Conservation (phyloP, 495 filamentous ascomycete species). For the Hamigera avellanea region DNA sequence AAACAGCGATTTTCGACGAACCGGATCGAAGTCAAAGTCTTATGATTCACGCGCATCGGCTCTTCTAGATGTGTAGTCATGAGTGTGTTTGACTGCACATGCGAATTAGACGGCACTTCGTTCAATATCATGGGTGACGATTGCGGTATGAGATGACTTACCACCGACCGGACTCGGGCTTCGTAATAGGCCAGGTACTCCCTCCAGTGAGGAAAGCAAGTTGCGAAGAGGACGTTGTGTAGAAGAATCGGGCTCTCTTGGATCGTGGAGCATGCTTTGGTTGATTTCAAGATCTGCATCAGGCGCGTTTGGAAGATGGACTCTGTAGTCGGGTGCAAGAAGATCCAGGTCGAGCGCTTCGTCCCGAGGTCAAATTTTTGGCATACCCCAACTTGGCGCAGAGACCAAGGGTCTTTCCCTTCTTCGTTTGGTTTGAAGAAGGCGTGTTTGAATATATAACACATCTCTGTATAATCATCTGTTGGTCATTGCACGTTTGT, state of each 20-base stretch:
- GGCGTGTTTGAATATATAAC: slow-evolving; percentile 30
- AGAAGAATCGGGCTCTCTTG: slow-evolving; percentile 14
- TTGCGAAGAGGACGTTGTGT: slow-evolving; percentile 23
- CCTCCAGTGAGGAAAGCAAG: slow-evolving; percentile 28
- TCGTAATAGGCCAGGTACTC: slow-evolving; percentile 25
- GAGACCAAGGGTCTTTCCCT: slow-evolving; percentile 19
- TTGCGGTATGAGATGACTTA: too few relatives aligned
- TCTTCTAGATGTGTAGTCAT: slow-evolving; percentile 22
- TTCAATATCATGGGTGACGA: too few relatives aligned
- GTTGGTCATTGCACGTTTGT: too few relatives aligned
- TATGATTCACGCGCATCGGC: slow-evolving; percentile 17
- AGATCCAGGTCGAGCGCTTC: slow-evolving; percentile 17
- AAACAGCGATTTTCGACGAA: slow-evolving; percentile 18
- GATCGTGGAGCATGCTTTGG: slow-evolving; percentile 1
- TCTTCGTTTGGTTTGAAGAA: slow-evolving; percentile 18
- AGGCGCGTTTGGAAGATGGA: slow-evolving; percentile 16
- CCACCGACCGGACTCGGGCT: slow-evolving; percentile 15
- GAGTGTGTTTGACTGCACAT: slow-evolving; percentile 10
- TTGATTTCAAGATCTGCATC: slow-evolving; percentile 4
- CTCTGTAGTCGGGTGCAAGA: slow-evolving; percentile 24
- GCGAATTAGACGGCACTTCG: too few relatives aligned
- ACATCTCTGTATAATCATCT: slow-evolving; percentile 28
- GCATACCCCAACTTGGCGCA: slow-evolving; percentile 34
- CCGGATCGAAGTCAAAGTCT: slow-evolving; percentile 15
- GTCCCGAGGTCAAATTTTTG: slow-evolving; percentile 20